Evolutionary conservation across 2,329 filamentous ascomycete species (phyloP), one percentile per base, ranked within the genome.

Genomic region (Chrysoporthe deuterocubensis): DNA sequence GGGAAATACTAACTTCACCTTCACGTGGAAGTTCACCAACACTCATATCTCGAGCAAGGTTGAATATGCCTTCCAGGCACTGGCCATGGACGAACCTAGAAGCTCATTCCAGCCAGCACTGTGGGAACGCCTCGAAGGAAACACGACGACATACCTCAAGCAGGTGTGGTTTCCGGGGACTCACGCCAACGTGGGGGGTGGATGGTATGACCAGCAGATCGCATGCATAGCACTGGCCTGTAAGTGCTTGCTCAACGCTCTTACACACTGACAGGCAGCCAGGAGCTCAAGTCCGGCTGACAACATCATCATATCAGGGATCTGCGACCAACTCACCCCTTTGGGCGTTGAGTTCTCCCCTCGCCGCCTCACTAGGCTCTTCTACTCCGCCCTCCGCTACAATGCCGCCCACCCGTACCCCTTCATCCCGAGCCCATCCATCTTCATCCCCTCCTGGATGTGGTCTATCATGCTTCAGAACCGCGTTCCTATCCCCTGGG

Each of bases 101-200:
- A 74, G 72, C n/a, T 75, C 74, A 18, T 83, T 82, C 69, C 67
- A 73, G 0, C 81, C 81, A 4, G 77, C 81, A 0, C 68, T 83
- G n/a, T 83, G 81, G 81, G 78, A 81, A 67, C 74, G 75, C 2
- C 59, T 75, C 11, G 71, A 73, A 2, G 72, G 70, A 8, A 76
- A 74, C 70, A 68, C 67, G 1, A 67, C 59, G 54, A 78, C 77
- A 0, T 71, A 74, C 34, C 72, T 79, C 6, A 75, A 74, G 68
- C 77, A 79, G 71, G 75, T 77, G 16, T 87, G 85, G 85, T 91
- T 91, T 73, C 85, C 88, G 0, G 88, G 88, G 13, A 83, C 82
- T 64, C 89, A 91, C 73, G 85, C 84, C 9, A 87, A 89, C 70
- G 85, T 89, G 52, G 88, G 88, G 32, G 88, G 88, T 34, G 88